Percentiles rank a stretch among this genome's conserved stretches.
Evolutionary conservation across 192 early-diverging fungal species (phyloP).

Genomic region (Dissophora ornata): DNA sequence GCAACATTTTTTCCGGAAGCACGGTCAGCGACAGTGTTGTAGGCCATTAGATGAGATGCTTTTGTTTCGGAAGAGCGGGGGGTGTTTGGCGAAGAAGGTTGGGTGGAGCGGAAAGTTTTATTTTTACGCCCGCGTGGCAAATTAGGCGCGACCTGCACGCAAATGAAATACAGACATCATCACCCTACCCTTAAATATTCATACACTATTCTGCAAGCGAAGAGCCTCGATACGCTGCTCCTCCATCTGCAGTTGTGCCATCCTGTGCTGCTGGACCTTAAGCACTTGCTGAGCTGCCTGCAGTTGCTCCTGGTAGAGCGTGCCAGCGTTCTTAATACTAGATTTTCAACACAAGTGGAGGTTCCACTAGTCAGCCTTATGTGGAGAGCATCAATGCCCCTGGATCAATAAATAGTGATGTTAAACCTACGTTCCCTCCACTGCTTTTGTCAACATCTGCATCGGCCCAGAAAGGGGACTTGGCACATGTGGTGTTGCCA

Average conservation of each 20-base stretch:
- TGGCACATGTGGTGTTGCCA: slow-evolving; percentile 16
- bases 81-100: neutral
- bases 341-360: neutral
- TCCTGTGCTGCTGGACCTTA: slow-evolving; percentile 35
- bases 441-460: slow-evolving; percentile 25
- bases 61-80: neutral
- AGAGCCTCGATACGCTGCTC: slow-evolving; percentile 26
- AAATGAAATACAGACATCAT: no score
- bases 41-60: slow-evolving; percentile 27
- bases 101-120: no score
- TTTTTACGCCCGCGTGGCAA: no score
- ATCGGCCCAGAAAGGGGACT: slow-evolving; percentile 34
- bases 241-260: slow-evolving; percentile 34
- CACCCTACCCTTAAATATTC: no score
- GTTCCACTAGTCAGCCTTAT: no score
- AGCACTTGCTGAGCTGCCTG: slow-evolving; percentile 32
- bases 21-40: slow-evolving; percentile 30
- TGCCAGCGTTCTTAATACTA: slow-evolving; percentile 31
- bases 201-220: slow-evolving; percentile 27
- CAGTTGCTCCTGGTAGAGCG: slow-evolving; percentile 33
- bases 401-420: neutral
- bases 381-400: no score
- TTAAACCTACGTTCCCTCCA: slow-evolving; percentile 41
- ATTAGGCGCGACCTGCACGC: no score
- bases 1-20: slow-evolving; percentile 22